Evolutionary conservation across 345 rosid species (phyloP).

Genomic region (Nasturtium officinale): DNA sequence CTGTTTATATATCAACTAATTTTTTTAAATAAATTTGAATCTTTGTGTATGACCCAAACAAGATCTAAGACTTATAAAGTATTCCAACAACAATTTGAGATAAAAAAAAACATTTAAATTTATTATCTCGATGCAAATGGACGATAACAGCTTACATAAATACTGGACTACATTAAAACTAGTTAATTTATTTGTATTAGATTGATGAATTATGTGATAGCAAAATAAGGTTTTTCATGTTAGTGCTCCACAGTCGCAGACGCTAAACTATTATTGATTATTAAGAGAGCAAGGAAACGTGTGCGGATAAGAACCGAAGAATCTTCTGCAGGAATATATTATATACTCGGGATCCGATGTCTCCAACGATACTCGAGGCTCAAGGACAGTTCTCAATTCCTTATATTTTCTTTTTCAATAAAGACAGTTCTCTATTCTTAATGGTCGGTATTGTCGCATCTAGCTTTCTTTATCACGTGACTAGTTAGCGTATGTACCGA

Average conservation of each 20-base stretch:
- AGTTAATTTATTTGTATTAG: neutral
- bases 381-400: conserved; percentile 7
- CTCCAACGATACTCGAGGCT: conserved; percentile 13
- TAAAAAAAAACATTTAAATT: neutral
- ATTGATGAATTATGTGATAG: neutral
- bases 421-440: neutral
- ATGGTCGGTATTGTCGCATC: neutral
- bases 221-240: neutral
- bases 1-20: too few relatives aligned
- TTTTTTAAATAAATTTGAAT: neutral
- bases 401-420: neutral
- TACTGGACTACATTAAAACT: neutral
- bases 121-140: neutral
- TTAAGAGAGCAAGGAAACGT: conserved; percentile 1
- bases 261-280: neutral
- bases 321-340: conserved; percentile 26
- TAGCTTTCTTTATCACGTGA: conserved; percentile 14
- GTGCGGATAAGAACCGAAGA: conserved; percentile 34
- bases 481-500: neutral
- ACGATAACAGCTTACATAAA: neutral
- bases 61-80: neutral
- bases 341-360: conserved; percentile 19
- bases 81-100: neutral
- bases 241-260: neutral
- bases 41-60: neutral